A percentile compares a stretch with the other conserved stretches of the same genome.
Evolutionary conservation across 2,329 filamentous ascomycete species (phyloP).

Genomic region (Penicillium sp.): DNA sequence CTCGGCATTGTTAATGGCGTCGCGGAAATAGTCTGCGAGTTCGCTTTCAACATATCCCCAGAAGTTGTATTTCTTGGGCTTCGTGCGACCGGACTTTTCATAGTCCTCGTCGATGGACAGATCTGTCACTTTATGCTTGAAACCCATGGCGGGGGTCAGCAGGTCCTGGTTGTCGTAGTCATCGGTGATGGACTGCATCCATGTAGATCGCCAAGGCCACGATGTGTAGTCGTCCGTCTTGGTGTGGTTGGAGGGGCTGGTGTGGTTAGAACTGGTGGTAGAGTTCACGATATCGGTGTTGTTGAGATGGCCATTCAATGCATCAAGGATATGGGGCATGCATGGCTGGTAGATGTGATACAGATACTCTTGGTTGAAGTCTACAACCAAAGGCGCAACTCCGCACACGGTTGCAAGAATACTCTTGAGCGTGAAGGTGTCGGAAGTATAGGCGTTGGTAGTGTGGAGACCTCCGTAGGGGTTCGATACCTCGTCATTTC

Average conservation of each 20-base stretch:
- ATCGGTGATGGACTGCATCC: constrained; percentile 31
- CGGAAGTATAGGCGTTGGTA: constrained; percentile 41
- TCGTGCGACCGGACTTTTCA: constrained; percentile 4
- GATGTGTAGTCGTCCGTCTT: constrained; percentile 19
- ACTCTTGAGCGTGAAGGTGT: constrained; percentile 49
- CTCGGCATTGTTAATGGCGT: constrained; percentile 25
- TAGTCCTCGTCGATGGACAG: constrained; percentile 18
- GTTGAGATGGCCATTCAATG: constrained; percentile 9
- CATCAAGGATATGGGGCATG: constrained; percentile 35
- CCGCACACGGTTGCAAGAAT: constrained; percentile 44
- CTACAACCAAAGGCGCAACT: constrained; percentile 40
- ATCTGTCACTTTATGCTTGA: constrained; percentile 20
- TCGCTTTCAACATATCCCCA: constrained; percentile 28
- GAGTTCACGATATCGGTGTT: neutral
- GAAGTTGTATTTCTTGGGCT: constrained; percentile 20
- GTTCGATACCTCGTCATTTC: constrained; percentile 6
- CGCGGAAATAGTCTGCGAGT: constrained; percentile 23
- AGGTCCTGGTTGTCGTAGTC: constrained; percentile 28
- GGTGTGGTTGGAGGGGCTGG: constrained; percentile 7
- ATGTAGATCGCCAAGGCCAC: constrained; percentile 29
- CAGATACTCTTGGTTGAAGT: constrained; percentile 44
- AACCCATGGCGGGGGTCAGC: constrained; percentile 25
- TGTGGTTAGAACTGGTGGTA: neutral
- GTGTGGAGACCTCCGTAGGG: constrained; percentile 43
- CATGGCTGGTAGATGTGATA: constrained; percentile 48